Evolutionary conservation across 495 filamentous ascomycete genomes (phyloP).

Genomic region (Trichoderma asperelloides): DNA sequence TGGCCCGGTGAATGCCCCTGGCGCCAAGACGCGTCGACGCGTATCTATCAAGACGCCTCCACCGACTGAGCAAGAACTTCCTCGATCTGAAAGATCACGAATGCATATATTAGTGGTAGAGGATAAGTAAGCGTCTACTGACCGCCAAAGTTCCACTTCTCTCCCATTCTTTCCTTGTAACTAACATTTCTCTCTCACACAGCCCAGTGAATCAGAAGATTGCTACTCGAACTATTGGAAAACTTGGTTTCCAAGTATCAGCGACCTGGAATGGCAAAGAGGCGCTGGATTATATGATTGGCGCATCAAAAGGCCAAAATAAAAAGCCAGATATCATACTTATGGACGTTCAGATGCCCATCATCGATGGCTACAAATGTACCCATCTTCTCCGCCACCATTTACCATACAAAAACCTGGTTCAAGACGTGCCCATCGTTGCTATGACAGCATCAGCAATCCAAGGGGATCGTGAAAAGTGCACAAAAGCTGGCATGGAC

Average conservation of each 20-base stretch:
- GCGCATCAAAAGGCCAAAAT: constrained; percentile 26
- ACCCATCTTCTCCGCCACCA: constrained; percentile 62
- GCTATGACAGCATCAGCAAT: constrained; percentile 80
- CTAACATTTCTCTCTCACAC: neutral
- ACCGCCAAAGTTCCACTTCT: neutral
- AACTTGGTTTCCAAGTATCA: constrained; percentile 62
- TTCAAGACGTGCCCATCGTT: constrained; percentile 57
- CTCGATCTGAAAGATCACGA: constrained; percentile 39
- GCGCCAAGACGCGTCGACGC: constrained; percentile 17
- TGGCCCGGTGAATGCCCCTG: constrained; percentile 9
- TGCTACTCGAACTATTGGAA: constrained; percentile 62
- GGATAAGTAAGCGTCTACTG: constrained; percentile 49
- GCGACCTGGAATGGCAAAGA: constrained; percentile 71
- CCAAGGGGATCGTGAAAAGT: constrained; percentile 73
- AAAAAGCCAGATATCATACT: constrained; percentile 65
- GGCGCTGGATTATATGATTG: constrained; percentile 56
- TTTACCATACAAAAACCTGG: constrained; percentile 42
- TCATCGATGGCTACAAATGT: constrained; percentile 70
- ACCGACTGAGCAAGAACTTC: constrained; percentile 29
- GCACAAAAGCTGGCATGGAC: constrained; percentile 68
- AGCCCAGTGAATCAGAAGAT: constrained; percentile 70
- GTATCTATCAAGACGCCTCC: constrained; percentile 22
- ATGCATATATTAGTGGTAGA: constrained; percentile 66
- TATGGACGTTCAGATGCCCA: constrained; percentile 83
- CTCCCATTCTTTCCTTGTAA: neutral